These are phyloP conservation scores for Aspergillus egyptiacus DNA, from an alignment of 495 filamentous ascomycete species.

Conservation along the genomic window DNA sequence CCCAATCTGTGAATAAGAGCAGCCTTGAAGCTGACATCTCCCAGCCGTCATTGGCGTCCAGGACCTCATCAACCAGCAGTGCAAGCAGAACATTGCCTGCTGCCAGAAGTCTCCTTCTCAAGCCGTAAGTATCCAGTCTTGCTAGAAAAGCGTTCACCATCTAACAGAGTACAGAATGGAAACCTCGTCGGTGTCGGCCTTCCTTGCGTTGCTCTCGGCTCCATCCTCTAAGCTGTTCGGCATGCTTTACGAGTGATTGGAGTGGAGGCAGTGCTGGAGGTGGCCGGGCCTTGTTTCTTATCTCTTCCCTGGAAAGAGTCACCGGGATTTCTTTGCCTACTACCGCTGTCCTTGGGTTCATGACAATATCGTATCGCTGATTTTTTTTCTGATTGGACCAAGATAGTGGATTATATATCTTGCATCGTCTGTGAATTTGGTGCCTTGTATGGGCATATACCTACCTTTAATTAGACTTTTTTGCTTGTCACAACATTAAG, in stretches of 20 bases:
- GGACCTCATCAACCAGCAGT: conserved; percentile 41
- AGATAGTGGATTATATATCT: conserved; percentile 36
- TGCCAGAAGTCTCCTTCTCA: conserved; percentile 40
- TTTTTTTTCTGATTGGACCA: conserved; percentile 32
- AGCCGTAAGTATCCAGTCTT: conserved; percentile 25
- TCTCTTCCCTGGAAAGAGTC: conserved; percentile 12
- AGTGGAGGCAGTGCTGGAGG: conserved; percentile 14
- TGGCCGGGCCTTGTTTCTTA: neutral
- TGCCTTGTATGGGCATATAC: conserved; percentile 22
- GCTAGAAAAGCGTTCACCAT: neutral
- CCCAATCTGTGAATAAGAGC: neutral
- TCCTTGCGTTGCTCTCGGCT: conserved; percentile 44
- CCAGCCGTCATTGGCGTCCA: conserved; percentile 26
- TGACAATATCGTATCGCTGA: conserved; percentile 33
- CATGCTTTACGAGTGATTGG: neutral
- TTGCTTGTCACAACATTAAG: neutral
- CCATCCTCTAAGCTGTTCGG: conserved; percentile 37
- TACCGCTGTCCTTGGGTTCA: conserved; percentile 14
- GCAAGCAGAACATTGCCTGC: conserved; percentile 48
- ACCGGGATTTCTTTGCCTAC: neutral
- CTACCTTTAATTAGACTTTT: conserved; percentile 30
- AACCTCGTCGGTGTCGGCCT: conserved; percentile 40
- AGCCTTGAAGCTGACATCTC: conserved; percentile 4
- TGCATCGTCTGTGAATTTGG: too few species aligned
- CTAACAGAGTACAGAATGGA: conserved; percentile 22